Percentiles rank a stretch among this genome's conserved stretches.
These are phyloP conservation scores for Cymodocea nodosa DNA, from an alignment of 116 monocot species.

Conservation along the genomic window DNA sequence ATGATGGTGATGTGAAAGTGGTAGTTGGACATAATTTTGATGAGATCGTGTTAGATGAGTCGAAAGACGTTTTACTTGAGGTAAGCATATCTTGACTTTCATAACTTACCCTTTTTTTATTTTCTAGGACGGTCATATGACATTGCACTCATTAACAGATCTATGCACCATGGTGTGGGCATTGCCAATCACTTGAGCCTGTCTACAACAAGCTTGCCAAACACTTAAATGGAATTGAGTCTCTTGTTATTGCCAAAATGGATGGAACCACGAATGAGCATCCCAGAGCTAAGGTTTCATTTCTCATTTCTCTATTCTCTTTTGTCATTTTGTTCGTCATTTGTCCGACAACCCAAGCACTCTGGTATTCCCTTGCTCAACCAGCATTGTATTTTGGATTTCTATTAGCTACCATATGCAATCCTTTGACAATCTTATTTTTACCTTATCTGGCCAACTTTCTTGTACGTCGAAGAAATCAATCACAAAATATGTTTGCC, in stretches of 20 bases:
- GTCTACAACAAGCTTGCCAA: slow-evolving; percentile 87
- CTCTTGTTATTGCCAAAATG: slow-evolving; percentile 92
- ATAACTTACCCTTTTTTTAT: background rate
- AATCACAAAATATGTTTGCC: too few relatives aligned
- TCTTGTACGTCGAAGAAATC: too few relatives aligned
- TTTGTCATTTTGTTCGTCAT: background rate
- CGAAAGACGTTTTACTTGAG: slow-evolving; percentile 96
- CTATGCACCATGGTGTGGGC: slow-evolving; percentile 97
- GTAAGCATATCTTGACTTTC: slow-evolving; percentile 9
- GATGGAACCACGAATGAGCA: slow-evolving; percentile 94
- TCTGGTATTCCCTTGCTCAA: too few relatives aligned
- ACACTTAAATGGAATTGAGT: slow-evolving; percentile 58
- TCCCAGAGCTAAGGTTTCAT: slow-evolving; percentile 75
- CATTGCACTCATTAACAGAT: slow-evolving; percentile 33
- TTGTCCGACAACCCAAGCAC: too few relatives aligned
- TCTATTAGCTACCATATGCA: too few relatives aligned
- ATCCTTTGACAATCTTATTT: too few relatives aligned
- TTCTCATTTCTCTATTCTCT: background rate
- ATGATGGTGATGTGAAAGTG: slow-evolving; percentile 92
- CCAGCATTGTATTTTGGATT: too few relatives aligned
- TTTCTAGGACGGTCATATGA: background rate
- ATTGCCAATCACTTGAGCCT: slow-evolving; percentile 88
- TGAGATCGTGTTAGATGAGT: slow-evolving; percentile 87
- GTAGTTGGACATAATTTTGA: slow-evolving; percentile 92
- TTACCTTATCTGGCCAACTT: too few relatives aligned